Evolutionary conservation across 177 flowering plant species (phyloP), one percentile per base, ranked within the genome.

Genomic region (Vitis hybrid): DNA sequence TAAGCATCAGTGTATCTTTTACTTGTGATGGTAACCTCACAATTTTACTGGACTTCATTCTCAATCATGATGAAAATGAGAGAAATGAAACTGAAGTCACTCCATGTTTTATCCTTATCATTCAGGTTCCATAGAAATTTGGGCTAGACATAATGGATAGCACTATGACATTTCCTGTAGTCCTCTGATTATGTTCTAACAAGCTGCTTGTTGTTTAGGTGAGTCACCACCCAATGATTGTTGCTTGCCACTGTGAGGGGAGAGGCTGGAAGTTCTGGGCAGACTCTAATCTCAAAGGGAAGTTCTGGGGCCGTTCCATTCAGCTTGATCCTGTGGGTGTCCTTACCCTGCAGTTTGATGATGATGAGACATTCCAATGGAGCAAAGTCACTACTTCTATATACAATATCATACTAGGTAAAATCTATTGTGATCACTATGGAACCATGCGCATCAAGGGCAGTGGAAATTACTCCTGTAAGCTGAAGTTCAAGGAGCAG

Each of bases 171-270:
- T 55, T 30, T 51, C 12, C 6, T 21, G 1, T 57, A n/a, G 30
- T 18, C 24, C 24, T 14, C 57, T 27, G n/a, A 21, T 18, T 59
- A 18, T 52, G 65, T 57, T 55, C 70, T 80, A 66, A 81, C 72
- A 51, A 67, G 35, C 15, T 19, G 30, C 15, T 57, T 64, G 67
- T 12, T 35, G 14, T 74, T 78, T 88, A 95, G 99, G 98, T 95
- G 69, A 95, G 98, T 76, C 99, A 93, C 77, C 99, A 91, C 67
- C 99, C 99, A 19, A 93, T 88, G 89, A 70, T 92, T 65, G 98
- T 94, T 85, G 98, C 98, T 72, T 94, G 98, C 77, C 98, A 94
- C 77, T 94, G 97, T 79, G 98, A 95, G 80, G 99, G 99, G 32
- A 84, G 88, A 83, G 94, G 90, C 66, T 95, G 99, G 99, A 95